These are phyloP conservation scores for Wakefieldia striispora DNA, from an alignment of 768 basidiomycete species.

Conservation along the genomic window DNA sequence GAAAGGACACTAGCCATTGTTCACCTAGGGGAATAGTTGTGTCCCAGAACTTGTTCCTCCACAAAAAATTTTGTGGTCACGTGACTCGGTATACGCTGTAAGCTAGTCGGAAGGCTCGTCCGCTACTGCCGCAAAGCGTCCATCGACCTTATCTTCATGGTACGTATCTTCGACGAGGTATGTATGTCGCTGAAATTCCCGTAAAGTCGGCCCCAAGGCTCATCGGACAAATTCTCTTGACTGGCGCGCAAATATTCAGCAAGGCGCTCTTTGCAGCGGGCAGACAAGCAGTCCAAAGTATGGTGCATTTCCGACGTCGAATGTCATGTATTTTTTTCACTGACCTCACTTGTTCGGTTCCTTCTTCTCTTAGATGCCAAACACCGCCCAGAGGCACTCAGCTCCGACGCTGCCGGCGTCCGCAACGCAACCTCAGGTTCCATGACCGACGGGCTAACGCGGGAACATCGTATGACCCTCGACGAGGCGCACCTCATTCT, in stretches of 20 bases:
- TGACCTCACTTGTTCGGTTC: neutral
- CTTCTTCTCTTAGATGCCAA: conserved; percentile 70
- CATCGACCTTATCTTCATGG: conserved; percentile 18
- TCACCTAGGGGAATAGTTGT: too few species aligned
- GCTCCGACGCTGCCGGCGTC: conserved; percentile 68
- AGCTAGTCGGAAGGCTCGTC: neutral
- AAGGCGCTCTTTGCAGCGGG: conserved; percentile 91
- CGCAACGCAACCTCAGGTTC: conserved; percentile 74
- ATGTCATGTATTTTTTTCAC: conserved; percentile 1
- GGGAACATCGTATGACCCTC: conserved; percentile 87
- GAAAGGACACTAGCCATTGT: conserved; percentile 11
- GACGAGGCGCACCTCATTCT: conserved; percentile 94
- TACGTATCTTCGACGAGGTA: conserved; percentile 2
- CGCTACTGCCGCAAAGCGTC: neutral
- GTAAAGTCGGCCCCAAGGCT: conserved; percentile 73
- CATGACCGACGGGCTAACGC: conserved; percentile 75
- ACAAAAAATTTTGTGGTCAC: conserved; percentile 18
- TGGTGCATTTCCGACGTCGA: conserved; percentile 27
- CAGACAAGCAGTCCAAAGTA: conserved; percentile 91
- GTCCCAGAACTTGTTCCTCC: too few species aligned
- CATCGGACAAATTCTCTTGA: conserved; percentile 75
- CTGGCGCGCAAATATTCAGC: conserved; percentile 80
- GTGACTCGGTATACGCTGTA: conserved; percentile 13
- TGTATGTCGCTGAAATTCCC: neutral
- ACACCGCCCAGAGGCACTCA: conserved; percentile 68